Conservation (phyloP, 371 early-diverging fungal genomes). For the Lichtheimia corymbifera region DNA sequence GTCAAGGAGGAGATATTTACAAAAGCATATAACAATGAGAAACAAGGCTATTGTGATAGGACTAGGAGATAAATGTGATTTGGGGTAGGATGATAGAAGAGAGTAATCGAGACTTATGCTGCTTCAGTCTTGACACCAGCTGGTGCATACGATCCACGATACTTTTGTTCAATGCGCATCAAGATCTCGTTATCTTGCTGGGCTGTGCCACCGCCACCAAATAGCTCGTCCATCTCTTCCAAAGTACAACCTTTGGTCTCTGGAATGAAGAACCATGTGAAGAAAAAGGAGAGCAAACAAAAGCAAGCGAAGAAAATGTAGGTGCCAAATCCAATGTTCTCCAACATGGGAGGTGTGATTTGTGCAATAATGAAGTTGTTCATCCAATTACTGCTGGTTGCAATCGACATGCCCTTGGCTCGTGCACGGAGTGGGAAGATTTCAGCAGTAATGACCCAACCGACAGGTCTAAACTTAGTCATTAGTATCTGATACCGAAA, state of each 20-base stretch:
- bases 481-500: no score
- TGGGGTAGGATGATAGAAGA: no score
- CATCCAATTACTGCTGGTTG: slow-evolving; percentile 89
- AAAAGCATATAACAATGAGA: no score
- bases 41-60: no score
- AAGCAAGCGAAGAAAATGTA: slow-evolving; percentile 61
- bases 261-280: slow-evolving; percentile 38
- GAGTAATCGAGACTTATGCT: no score
- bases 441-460: slow-evolving; percentile 91
- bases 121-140: no score
- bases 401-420: slow-evolving; percentile 80
- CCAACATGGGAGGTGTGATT: slow-evolving; percentile 61
- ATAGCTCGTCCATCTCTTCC: slow-evolving; percentile 57
- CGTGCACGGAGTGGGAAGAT: slow-evolving; percentile 74
- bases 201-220: slow-evolving; percentile 32
- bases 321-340: slow-evolving; percentile 60
- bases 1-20: no score
- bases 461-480: slow-evolving; percentile 49
- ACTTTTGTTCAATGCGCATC: slow-evolving; percentile 12
- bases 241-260: slow-evolving; percentile 50
- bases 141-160: slow-evolving; percentile 1
- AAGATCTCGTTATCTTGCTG: slow-evolving; percentile 16
- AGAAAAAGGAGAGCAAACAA: slow-evolving; percentile 31
- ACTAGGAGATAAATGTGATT: no score
- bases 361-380: slow-evolving; percentile 73